A percentile compares a stretch with the other conserved stretches of the same genome.
Conservation (phyloP, 2,329 filamentous ascomycete species). For the Epichloe amarillans region DNA sequence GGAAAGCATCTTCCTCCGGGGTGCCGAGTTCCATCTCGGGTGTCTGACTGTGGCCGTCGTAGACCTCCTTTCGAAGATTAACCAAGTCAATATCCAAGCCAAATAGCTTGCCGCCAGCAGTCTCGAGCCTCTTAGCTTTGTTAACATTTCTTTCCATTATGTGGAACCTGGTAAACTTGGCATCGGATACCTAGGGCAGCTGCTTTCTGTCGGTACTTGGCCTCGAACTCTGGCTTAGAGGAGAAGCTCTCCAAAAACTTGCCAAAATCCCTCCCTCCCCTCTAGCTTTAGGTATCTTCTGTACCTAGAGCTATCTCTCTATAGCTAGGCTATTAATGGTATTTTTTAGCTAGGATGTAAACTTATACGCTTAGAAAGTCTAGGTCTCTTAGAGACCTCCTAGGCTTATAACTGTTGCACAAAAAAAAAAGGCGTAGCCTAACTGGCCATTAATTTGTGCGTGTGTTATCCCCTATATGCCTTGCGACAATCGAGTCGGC, state of each 20-base stretch:
- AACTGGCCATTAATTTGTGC: too few species aligned
- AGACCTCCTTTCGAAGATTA: constrained; percentile 10
- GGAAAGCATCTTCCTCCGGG: constrained; percentile 8
- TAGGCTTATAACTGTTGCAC: too few species aligned
- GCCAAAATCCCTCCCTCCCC: constrained; percentile 8
- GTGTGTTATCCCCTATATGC: too few species aligned
- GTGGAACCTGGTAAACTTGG: constrained; percentile 4
- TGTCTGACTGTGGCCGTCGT: constrained; percentile 7
- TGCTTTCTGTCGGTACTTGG: constrained; percentile 3
- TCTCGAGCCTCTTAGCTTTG: constrained; percentile 9
- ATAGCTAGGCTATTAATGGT: too few species aligned
- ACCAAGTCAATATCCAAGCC: constrained; percentile 10
- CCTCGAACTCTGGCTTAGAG: background rate
- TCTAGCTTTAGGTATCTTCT: too few species aligned
- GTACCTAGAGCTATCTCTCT: too few species aligned
- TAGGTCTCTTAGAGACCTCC: too few species aligned
- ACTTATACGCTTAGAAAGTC: too few species aligned
- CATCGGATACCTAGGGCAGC: constrained; percentile 1
- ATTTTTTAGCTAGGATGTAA: too few species aligned
- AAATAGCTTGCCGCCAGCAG: constrained; percentile 7
- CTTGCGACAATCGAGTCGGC: too few species aligned
- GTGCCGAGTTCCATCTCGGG: constrained; percentile 10
- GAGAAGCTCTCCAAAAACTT: constrained; percentile 5
- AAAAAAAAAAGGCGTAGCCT: too few species aligned
- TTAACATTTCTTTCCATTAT: constrained; percentile 6